Conservation (phyloP, 768 basidiomycete species). For the Pleurotus platypus region DNA sequence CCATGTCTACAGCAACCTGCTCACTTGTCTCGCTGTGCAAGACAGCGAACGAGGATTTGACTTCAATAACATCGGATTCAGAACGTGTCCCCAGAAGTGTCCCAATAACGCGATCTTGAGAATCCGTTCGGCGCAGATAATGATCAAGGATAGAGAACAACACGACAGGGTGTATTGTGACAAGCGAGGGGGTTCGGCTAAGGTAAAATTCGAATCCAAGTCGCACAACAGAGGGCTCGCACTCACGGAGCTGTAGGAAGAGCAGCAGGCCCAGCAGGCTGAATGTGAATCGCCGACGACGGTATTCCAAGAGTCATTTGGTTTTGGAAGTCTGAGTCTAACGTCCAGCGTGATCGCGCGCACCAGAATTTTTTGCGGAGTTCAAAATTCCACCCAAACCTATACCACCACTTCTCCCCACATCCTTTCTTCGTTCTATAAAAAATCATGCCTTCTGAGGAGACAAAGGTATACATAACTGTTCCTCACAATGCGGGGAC, state of each 20-base stretch:
- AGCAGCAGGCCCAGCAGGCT: slow-evolving; percentile 27
- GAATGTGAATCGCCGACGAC: slow-evolving; percentile 50
- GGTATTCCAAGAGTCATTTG: slow-evolving; percentile 48
- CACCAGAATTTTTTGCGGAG: slow-evolving; percentile 25
- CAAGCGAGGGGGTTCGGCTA: slow-evolving; percentile 67
- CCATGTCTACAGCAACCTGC: slow-evolving; percentile 95
- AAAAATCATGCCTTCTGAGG: slow-evolving; percentile 77
- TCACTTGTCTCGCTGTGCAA: slow-evolving; percentile 90
- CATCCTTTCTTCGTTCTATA: slow-evolving; percentile 5
- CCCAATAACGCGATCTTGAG: slow-evolving; percentile 89
- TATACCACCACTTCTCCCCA: slow-evolving; percentile 12
- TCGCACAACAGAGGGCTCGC: background rate
- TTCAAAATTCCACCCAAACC: slow-evolving; percentile 26
- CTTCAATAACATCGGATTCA: slow-evolving; percentile 60
- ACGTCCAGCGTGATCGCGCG: background rate
- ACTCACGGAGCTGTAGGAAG: slow-evolving; percentile 36
- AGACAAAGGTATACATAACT: slow-evolving; percentile 65
- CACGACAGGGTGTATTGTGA: slow-evolving; percentile 88
- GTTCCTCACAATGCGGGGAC: background rate
- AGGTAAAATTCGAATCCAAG: slow-evolving; percentile 7
- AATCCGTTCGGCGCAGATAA: slow-evolving; percentile 82
- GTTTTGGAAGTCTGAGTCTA: slow-evolving; percentile 5
- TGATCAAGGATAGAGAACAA: slow-evolving; percentile 96
- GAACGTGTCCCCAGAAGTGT: slow-evolving; percentile 86
- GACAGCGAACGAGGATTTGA: slow-evolving; percentile 86